Evolutionary conservation across 2,329 filamentous ascomycete species (phyloP).

Genomic region (Claviceps lovelessii): DNA sequence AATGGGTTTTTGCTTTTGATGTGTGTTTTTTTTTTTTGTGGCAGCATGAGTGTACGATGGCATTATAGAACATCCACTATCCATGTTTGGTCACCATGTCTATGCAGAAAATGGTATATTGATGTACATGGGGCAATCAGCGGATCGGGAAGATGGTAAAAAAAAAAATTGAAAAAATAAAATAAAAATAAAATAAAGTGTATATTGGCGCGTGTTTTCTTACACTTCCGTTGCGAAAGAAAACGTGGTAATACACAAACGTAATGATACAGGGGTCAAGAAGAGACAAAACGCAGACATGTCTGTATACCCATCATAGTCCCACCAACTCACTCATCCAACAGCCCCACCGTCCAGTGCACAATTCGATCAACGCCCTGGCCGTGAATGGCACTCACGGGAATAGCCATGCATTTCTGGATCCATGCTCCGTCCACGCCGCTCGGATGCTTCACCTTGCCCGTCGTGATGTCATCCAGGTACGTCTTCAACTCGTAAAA

Average conservation of each 20-base stretch:
- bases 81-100: no score
- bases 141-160: no score
- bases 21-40: no score
- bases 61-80: no score
- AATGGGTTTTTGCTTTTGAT: no score
- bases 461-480: slow-evolving; percentile 49
- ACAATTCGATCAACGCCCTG: slow-evolving; percentile 67
- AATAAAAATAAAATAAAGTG: no score
- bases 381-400: slow-evolving; percentile 77
- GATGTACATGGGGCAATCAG: no score
- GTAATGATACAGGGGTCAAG: not conserved
- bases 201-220: no score
- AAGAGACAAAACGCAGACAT: not conserved
- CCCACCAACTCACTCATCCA: slow-evolving; percentile 30
- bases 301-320: not conserved
- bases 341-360: slow-evolving; percentile 54
- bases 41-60: no score
- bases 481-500: slow-evolving; percentile 58
- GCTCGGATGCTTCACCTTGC: slow-evolving; percentile 57
- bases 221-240: not conserved
- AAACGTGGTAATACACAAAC: not conserved
- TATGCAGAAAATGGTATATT: no score
- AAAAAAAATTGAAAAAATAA: no score
- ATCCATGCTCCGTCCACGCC: slow-evolving; percentile 43
- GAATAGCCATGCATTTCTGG: slow-evolving; percentile 54